A percentile compares a stretch with the other conserved stretches of the same genome.
Conservation (phyloP, 306 rosid species). For the Elaeagnus macrophylla region DNA sequence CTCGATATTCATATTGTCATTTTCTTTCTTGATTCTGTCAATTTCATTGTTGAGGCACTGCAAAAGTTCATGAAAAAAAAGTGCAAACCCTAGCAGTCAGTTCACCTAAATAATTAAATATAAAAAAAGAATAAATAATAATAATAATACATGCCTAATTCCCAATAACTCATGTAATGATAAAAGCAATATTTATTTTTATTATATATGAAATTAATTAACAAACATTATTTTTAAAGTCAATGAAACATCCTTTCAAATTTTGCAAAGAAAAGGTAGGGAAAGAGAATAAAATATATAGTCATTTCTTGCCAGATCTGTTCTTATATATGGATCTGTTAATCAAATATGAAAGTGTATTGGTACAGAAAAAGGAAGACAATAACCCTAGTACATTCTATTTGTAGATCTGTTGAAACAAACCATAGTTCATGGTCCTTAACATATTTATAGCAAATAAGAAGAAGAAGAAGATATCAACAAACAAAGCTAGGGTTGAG, state of each 20-base stretch:
- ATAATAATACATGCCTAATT: too few species aligned
- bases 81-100: conserved; percentile 7
- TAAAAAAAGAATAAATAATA: neutral
- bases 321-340: conserved; percentile 15
- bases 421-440: conserved; percentile 25
- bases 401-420: conserved; percentile 57
- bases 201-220: neutral
- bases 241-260: conserved; percentile 16
- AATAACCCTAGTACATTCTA: conserved; percentile 23
- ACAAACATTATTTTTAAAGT: conserved; percentile 10
- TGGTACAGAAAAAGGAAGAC: neutral
- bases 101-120: neutral
- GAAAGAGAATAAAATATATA: neutral
- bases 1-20: conserved; percentile 77
- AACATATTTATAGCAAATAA: conserved; percentile 35
- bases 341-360: conserved; percentile 12
- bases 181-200: neutral
- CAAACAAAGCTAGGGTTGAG: neutral
- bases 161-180: too few species aligned
- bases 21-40: conserved; percentile 78
- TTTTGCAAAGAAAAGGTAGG: conserved; percentile 51
- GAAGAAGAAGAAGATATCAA: conserved; percentile 1
- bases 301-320: conserved; percentile 43
- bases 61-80: conserved; percentile 9
- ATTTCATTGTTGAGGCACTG: conserved; percentile 79